Evolutionary conservation across 1,284 basidiomycete genomes (phyloP).

Genomic region (Cutaneotrichosporon mucoides): DNA sequence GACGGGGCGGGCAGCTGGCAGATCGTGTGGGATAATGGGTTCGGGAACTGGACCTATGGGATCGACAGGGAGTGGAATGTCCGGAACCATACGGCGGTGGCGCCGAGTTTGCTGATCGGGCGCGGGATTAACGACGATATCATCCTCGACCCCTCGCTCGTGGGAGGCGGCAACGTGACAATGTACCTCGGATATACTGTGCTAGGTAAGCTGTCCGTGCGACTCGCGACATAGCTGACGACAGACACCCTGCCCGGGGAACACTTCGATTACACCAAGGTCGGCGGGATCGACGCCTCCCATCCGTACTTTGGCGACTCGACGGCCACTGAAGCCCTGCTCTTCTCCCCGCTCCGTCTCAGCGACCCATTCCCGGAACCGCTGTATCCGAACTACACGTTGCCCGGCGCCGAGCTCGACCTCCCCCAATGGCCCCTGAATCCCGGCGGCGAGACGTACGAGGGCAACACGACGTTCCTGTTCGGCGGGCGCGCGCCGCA

Average conservation of each 20-base stretch:
- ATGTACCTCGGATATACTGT: conserved; percentile 1
- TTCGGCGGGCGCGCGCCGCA: neutral
- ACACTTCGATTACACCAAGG: neutral
- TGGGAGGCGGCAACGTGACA: conserved; percentile 1
- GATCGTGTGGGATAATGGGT: conserved; percentile 53
- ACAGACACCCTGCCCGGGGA: neutral
- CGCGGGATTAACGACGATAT: conserved; percentile 6
- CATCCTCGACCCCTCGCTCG: neutral
- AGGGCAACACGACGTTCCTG: neutral
- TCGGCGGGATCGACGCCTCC: neutral
- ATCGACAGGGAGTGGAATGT: neutral
- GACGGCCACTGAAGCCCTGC: conserved; percentile 64
- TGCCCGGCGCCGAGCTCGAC: conserved; percentile 59
- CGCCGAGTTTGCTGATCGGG: conserved; percentile 5
- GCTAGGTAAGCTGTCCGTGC: neutral
- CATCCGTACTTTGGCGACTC: conserved; percentile 63
- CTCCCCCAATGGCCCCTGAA: conserved; percentile 39
- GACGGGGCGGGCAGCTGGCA: conserved; percentile 55
- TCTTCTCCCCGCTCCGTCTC: conserved; percentile 66
- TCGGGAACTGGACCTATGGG: conserved; percentile 56
- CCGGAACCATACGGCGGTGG: neutral
- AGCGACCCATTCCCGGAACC: conserved; percentile 49
- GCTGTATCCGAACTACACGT: conserved; percentile 73
- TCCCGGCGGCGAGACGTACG: conserved; percentile 17
- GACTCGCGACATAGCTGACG: too few relatives aligned